These are phyloP conservation scores for Cyamopsis tetragonoloba DNA, from an alignment of 306 rosid genomes.

Conservation along the genomic window DNA sequence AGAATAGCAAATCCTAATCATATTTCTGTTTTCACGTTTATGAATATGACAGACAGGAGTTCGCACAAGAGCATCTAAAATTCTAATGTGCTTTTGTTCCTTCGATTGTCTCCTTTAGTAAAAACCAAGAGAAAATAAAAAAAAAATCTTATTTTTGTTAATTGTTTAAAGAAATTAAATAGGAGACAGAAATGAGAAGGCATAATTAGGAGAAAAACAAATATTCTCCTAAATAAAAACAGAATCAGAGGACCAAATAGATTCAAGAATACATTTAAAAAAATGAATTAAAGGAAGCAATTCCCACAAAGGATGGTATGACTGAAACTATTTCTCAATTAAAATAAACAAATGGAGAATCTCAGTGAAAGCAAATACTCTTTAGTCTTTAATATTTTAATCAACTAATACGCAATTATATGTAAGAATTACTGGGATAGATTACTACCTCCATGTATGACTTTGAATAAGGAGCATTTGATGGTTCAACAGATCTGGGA, in stretches of 20 bases:
- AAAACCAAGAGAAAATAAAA: neutral
- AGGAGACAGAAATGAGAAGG: neutral
- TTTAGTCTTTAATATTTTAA: neutral
- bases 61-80: neutral
- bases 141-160: neutral
- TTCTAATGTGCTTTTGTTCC: neutral
- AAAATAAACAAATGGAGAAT: constrained; percentile 10
- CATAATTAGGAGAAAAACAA: neutral
- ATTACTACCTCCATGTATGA: constrained; percentile 68
- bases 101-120: neutral
- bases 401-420: neutral
- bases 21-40: neutral
- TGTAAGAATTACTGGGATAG: too few relatives aligned
- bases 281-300: neutral
- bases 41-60: neutral
- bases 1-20: neutral
- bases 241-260: neutral
- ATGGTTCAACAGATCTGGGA: constrained; percentile 63
- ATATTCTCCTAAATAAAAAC: neutral
- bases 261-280: neutral
- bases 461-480: constrained; percentile 71
- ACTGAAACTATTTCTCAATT: neutral
- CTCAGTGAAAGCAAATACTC: neutral
- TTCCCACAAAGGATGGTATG: neutral
- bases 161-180: neutral